Base-by-base conservation (phyloP, 2,329 filamentous ascomycete genomes). In the Aaosphaeria arxii region DNA sequence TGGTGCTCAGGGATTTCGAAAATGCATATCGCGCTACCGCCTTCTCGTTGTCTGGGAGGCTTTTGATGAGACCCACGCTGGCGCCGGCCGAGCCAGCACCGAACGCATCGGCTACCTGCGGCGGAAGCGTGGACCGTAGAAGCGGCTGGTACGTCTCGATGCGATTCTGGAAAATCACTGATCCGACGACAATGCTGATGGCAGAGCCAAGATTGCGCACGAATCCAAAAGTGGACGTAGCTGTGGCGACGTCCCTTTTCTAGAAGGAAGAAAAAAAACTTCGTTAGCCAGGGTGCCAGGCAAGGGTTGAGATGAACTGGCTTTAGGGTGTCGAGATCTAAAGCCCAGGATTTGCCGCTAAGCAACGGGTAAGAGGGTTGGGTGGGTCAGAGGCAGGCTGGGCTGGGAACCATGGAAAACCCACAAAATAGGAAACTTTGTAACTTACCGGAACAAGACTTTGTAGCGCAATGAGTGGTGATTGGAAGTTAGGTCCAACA, bases 131-230 rank as follows among this genome's bases (percentile, higher is more conserved):
- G 30, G 70, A 58, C 24, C 71, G 67, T 30, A 88, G 75, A 6
- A 62, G 60, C 4, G 71, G 60, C 30, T 77, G 74, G 56, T 83
- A 79, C 42, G 73, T 74, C 54, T 82, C 71, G 83, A 90, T 88
- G 50, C 79, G 73, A 64, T 91, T 91, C 69, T 89, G 85, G 71
- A 91, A 91, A 35, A 91, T 79, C 41, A 89, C 86, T n/a, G 86
- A 84, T 28, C 88, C 88, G 36, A 91, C 76, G 1, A 89, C 86
- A 45, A 90, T 79, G 0, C 83, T 84, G 17, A 85, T 79, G 2
- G 84, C 79, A 0, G 84, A 88, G 7, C 83, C 84, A 3, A 91
- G 72, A 56, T 87, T 86, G 17, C 87, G 82, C 6, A 85, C 76
- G 62, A 88, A 88, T 6, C 80, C 76, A 54, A 87, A 85, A 1